phyloP scores from a whole-genome alignment of 192 early-diverging fungal species.

The Endogone sp. region DNA sequence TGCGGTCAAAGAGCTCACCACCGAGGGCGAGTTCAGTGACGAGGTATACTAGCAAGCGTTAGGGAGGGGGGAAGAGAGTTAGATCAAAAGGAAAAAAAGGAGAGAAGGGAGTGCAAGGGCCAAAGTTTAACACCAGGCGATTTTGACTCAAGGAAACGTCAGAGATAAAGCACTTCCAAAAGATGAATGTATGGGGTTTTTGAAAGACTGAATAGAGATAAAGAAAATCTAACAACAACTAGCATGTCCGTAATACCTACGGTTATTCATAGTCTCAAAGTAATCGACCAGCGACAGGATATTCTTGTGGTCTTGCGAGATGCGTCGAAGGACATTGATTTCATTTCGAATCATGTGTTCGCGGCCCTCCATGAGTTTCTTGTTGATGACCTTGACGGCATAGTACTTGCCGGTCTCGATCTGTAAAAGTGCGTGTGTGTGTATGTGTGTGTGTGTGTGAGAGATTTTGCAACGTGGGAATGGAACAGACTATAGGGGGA shows the following conservation, averaged over 20 bases:
- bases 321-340: constrained; percentile 61
- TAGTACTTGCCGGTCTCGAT: constrained; percentile 65
- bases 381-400: constrained; percentile 82
- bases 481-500: not conserved
- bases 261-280: constrained; percentile 74
- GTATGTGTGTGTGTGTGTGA: not conserved
- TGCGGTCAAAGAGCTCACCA: constrained; percentile 91
- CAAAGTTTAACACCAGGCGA: too few species aligned
- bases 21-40: constrained; percentile 78
- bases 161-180: too few species aligned
- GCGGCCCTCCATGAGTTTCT: constrained; percentile 65
- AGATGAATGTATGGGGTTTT: too few species aligned
- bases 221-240: not conserved
- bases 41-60: constrained; percentile 53
- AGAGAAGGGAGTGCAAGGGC: too few species aligned
- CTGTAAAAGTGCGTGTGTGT: constrained; percentile 19
- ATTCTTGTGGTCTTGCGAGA: constrained; percentile 70
- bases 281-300: constrained; percentile 71
- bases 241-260: constrained; percentile 25
- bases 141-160: too few species aligned
- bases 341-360: constrained; percentile 70
- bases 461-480: not conserved
- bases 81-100: not conserved
- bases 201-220: not conserved
- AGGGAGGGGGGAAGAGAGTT: not conserved